A percentile compares a stretch with the other conserved stretches of the same genome.
These are phyloP conservation scores for Betula pendula DNA, from an alignment of 306 rosid species.

Conservation along the genomic window DNA sequence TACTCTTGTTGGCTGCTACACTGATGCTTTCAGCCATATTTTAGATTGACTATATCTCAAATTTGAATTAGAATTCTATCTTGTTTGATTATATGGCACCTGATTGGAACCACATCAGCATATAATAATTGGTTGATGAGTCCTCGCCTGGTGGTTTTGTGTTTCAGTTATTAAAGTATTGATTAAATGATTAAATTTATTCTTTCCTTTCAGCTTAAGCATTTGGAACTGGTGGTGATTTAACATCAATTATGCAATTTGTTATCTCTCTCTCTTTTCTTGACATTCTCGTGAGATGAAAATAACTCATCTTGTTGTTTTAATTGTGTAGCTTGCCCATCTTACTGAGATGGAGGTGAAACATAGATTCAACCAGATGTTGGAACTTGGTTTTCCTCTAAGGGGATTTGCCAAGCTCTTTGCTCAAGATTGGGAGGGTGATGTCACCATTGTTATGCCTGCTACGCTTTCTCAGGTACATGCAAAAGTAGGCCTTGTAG, in stretches of 20 bases:
- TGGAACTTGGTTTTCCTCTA: constrained; percentile 88
- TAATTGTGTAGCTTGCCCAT: constrained; percentile 79
- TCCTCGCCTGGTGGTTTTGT: no score
- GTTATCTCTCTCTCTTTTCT: not conserved
- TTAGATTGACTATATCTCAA: not conserved
- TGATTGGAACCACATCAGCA: no score
- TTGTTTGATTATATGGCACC: no score
- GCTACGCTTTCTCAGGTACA: constrained; percentile 95
- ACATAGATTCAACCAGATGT: constrained; percentile 84
- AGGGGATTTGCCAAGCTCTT: constrained; percentile 89
- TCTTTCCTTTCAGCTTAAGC: no score
- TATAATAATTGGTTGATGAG: no score
- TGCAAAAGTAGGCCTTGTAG: not conserved
- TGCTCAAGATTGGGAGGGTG: constrained; percentile 99
- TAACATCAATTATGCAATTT: no score
- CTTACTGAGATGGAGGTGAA: constrained; percentile 96
- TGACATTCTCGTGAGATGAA: constrained; percentile 8
- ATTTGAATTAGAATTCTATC: no score
- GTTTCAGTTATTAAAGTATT: no score
- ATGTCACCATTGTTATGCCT: constrained; percentile 93
- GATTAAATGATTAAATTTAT: no score
- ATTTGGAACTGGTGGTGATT: no score
- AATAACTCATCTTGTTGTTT: constrained; percentile 10
- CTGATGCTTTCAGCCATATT: not conserved
- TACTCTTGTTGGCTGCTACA: no score